Percentiles rank a stretch among this genome's conserved stretches.
phyloP scores from a whole-genome alignment of 352 stramenopile species.

The Globisporangium carolinianum region DNA sequence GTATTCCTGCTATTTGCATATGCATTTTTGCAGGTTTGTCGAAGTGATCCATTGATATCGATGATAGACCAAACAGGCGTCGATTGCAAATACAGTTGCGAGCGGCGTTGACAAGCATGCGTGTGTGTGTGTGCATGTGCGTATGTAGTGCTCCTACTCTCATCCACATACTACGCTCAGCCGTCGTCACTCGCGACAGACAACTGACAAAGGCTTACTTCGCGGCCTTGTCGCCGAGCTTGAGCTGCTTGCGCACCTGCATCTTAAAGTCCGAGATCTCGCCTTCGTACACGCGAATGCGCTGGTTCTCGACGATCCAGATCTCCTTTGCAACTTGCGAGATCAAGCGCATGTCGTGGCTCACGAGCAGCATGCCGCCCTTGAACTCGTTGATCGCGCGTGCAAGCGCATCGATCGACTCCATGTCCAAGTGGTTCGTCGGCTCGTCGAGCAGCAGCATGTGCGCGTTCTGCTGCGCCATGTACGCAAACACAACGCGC shows the following conservation, averaged over 20 bases:
- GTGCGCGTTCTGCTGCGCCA: conserved; percentile 96
- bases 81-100: too few species aligned
- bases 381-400: conserved; percentile 97
- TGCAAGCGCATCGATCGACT: conserved; percentile 96
- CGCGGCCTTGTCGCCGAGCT: conserved; percentile 10
- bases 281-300: conserved; percentile 93
- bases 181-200: neutral
- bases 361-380: conserved; percentile 96
- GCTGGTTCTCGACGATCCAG: conserved; percentile 97
- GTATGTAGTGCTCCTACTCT: too few species aligned
- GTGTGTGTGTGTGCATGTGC: too few species aligned
- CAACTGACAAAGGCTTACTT: neutral
- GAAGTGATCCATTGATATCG: too few species aligned
- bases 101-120: too few species aligned
- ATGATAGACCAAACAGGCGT: too few species aligned
- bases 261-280: conserved; percentile 99
- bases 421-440: conserved; percentile 90
- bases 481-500: conserved; percentile 97
- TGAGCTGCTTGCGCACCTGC: conserved; percentile 16
- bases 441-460: conserved; percentile 91
- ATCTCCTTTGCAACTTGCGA: conserved; percentile 98
- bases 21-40: too few species aligned
- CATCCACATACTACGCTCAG: too few species aligned
- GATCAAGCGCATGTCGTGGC: conserved; percentile 98
- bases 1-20: too few species aligned